Conservation (phyloP, 805 yeast genomes). For the Candida loeiensis region DNA sequence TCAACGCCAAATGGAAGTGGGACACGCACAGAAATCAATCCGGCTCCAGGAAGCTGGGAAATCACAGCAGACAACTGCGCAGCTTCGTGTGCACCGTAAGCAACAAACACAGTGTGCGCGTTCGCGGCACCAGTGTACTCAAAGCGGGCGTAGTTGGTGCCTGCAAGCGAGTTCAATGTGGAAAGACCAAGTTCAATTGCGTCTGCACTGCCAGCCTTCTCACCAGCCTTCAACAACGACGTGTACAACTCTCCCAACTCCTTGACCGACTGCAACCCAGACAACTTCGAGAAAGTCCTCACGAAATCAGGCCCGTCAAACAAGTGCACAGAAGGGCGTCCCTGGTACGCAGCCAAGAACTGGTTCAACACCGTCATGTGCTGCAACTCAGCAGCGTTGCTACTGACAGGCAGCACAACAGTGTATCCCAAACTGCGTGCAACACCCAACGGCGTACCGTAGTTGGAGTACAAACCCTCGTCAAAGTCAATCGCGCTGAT, state of each 20-base stretch:
- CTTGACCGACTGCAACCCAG: conserved; percentile 42
- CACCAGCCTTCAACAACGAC: conserved; percentile 28
- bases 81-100: conserved; percentile 72
- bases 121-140: conserved; percentile 63
- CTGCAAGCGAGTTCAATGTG: conserved; percentile 51
- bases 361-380: conserved; percentile 61
- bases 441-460: conserved; percentile 53
- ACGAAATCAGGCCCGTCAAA: conserved; percentile 76
- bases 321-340: conserved; percentile 62
- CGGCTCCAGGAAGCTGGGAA: conserved; percentile 39
- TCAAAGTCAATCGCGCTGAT: conserved; percentile 77
- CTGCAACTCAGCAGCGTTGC: conserved; percentile 57
- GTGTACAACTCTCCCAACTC: conserved; percentile 38
- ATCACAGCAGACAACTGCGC: conserved; percentile 49
- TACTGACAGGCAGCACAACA: conserved; percentile 61
- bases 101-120: conserved; percentile 74
- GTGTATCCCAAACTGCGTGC: conserved; percentile 65
- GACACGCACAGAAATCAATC: conserved; percentile 67
- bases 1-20: conserved; percentile 74
- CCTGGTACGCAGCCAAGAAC: conserved; percentile 48
- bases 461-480: conserved; percentile 59
- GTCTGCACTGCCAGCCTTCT: conserved; percentile 13
- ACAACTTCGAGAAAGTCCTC: conserved; percentile 46
- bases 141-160: conserved; percentile 55
- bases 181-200: conserved; percentile 46